phyloP scores from a whole-genome alignment of 805 yeast species.

The Schizosaccharomyces cryophilus region DNA sequence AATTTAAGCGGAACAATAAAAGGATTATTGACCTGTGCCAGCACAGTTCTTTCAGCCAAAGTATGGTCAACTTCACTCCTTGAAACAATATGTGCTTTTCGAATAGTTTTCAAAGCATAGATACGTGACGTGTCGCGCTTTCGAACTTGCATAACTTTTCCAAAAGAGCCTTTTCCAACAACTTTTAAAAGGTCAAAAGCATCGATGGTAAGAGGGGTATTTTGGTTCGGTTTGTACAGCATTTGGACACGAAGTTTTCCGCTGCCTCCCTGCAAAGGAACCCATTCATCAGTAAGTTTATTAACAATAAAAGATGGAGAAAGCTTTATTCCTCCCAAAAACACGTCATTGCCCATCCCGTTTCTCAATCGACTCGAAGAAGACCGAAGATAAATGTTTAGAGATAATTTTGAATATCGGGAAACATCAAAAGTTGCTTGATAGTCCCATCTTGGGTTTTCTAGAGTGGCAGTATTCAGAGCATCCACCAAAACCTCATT shows the following conservation, averaged over 20 bases:
- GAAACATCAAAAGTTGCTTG: slow-evolving; percentile 80
- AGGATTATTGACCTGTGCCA: slow-evolving; percentile 80
- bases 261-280: slow-evolving; percentile 12
- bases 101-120: slow-evolving; percentile 77
- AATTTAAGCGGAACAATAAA: slow-evolving; percentile 91
- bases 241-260: slow-evolving; percentile 25
- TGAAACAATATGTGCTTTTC: slow-evolving; percentile 84
- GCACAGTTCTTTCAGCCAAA: slow-evolving; percentile 80
- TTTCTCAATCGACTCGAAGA: slow-evolving; percentile 16
- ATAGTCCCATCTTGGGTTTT: slow-evolving; percentile 61
- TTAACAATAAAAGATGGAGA: slow-evolving; percentile 26
- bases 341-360: slow-evolving; percentile 23
- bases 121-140: slow-evolving; percentile 87
- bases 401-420: slow-evolving; percentile 30
- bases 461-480: slow-evolving; percentile 45
- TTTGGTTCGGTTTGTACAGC: slow-evolving; percentile 42
- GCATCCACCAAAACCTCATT: slow-evolving; percentile 78
- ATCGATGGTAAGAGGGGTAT: slow-evolving; percentile 55
- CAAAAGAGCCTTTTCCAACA: slow-evolving; percentile 93
- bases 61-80: slow-evolving; percentile 91
- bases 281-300: slow-evolving; percentile 6
- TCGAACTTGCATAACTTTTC: slow-evolving; percentile 95
- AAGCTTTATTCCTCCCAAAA: slow-evolving; percentile 46
- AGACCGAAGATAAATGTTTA: slow-evolving; percentile 58
- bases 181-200: slow-evolving; percentile 86